phyloP scores from a whole-genome alignment of 306 rosid species.

The Fragaria vesca region DNA sequence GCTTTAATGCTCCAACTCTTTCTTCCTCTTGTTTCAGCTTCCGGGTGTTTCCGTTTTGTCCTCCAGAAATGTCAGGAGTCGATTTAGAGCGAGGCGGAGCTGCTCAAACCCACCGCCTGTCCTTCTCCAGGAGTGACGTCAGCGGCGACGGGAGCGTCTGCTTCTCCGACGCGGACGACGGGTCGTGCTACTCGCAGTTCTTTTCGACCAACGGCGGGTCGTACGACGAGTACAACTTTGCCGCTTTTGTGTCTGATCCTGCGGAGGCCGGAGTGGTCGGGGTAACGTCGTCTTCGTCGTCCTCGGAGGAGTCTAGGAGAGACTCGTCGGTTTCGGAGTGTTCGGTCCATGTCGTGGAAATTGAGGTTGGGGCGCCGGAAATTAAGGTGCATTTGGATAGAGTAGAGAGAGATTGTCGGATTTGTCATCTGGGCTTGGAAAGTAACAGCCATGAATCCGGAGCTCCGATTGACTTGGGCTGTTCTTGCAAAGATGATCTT shows the following conservation, averaged over 20 bases:
- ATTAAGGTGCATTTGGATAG: slow-evolving; percentile 74
- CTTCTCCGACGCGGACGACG: slow-evolving; percentile 90
- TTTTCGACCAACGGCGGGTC: slow-evolving; percentile 87
- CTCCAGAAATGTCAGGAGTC: slow-evolving; percentile 48
- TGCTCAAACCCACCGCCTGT: slow-evolving; percentile 26
- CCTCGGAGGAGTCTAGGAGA: slow-evolving; percentile 47
- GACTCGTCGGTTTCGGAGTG: slow-evolving; percentile 71
- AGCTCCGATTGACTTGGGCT: slow-evolving; percentile 80
- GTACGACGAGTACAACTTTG: slow-evolving; percentile 70
- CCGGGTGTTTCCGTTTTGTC: slow-evolving; percentile 42
- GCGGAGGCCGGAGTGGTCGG: slow-evolving; percentile 51
- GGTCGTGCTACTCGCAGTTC: slow-evolving; percentile 82
- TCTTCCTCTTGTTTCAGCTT: slow-evolving; percentile 19
- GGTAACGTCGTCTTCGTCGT: slow-evolving; percentile 2
- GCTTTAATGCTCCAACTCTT: slow-evolving; percentile 5
- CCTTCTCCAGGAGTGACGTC: slow-evolving; percentile 54
- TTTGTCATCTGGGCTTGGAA: slow-evolving; percentile 97
- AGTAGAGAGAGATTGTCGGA: slow-evolving; percentile 87
- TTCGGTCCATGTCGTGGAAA: slow-evolving; percentile 59
- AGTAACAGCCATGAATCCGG: slow-evolving; percentile 90
- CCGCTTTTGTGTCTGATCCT: slow-evolving; percentile 51
- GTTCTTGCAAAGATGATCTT: slow-evolving; percentile 89
- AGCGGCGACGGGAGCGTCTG: slow-evolving; percentile 61
- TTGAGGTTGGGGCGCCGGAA: slow-evolving; percentile 60
- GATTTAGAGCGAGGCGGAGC: slow-evolving; percentile 67